Evolutionary conservation across 78 protist genomes (phyloP).

Genomic region (Speleostelium caveatum): DNA sequence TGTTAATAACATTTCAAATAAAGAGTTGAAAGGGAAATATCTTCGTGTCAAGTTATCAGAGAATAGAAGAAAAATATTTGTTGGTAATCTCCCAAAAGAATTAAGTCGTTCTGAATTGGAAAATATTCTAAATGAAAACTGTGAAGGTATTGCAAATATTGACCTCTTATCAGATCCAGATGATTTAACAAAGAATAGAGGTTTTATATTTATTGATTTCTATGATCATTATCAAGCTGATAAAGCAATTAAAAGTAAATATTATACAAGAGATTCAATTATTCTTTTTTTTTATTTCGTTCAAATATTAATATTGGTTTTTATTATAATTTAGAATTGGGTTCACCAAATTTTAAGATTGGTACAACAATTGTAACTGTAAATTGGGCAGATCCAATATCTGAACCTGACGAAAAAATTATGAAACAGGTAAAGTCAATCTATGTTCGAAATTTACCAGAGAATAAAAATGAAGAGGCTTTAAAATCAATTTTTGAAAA

Average conservation of each 20-base stretch:
- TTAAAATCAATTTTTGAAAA: conserved; percentile 6
- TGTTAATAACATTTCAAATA: conserved; percentile 1
- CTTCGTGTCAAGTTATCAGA: conserved; percentile 29
- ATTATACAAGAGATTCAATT: too few species aligned
- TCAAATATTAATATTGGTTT: too few species aligned
- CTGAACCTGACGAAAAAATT: conserved; percentile 4
- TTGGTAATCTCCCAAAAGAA: conserved; percentile 66
- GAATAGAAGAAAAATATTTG: conserved; percentile 31
- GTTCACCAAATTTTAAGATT: conserved; percentile 9
- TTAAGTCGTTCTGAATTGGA: conserved; percentile 3
- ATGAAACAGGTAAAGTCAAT: conserved; percentile 39
- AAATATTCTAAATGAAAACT: background rate
- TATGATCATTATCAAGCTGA: conserved; percentile 63
- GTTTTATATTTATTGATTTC: conserved; percentile 56
- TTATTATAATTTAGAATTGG: too few species aligned
- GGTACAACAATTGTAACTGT: conserved; percentile 23
- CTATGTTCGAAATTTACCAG: conserved; percentile 47
- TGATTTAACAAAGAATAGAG: conserved; percentile 36
- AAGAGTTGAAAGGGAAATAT: conserved; percentile 22
- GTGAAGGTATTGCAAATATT: conserved; percentile 3
- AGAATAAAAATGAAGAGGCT: background rate
- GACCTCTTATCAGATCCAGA: conserved; percentile 51
- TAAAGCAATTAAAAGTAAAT: conserved; percentile 36
- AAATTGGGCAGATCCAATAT: conserved; percentile 67
- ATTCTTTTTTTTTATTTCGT: too few species aligned